Evolutionary conservation across 768 basidiomycete species (phyloP).

Genomic region (Mycena vitilis): DNA sequence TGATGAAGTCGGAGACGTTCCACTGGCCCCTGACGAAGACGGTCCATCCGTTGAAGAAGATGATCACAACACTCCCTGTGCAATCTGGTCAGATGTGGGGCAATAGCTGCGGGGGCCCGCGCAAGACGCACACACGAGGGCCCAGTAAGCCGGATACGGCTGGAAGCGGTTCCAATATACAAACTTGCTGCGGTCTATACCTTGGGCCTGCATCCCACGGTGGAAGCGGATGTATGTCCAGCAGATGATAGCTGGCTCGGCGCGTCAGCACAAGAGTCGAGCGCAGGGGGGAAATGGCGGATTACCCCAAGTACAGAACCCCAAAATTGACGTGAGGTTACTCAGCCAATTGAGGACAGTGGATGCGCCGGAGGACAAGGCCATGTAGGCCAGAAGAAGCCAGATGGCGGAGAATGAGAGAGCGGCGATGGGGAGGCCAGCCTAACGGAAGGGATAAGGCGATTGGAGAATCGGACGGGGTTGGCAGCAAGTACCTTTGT

Average conservation of each 20-base stretch:
- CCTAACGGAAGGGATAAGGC: background rate
- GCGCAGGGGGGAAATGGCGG: background rate
- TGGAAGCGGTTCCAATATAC: constrained; percentile 61
- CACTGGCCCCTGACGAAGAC: constrained; percentile 36
- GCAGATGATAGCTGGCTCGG: constrained; percentile 25
- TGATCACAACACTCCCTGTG: constrained; percentile 33
- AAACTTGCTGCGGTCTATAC: constrained; percentile 62
- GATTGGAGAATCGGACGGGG: background rate
- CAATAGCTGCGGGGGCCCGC: too few species aligned
- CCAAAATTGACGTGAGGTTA: constrained; percentile 59
- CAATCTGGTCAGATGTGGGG: background rate
- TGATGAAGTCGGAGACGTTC: constrained; percentile 33
- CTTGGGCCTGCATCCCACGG: constrained; percentile 55
- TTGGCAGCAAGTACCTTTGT: constrained; percentile 13
- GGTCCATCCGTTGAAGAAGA: constrained; percentile 37
- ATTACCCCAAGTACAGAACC: constrained; percentile 60
- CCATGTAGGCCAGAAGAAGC: constrained; percentile 58
- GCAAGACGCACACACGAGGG: constrained; percentile 18
- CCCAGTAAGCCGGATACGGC: constrained; percentile 65
- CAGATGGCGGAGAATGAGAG: constrained; percentile 27
- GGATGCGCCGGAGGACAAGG: constrained; percentile 48
- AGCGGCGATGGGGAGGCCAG: constrained; percentile 22
- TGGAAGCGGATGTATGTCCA: constrained; percentile 35
- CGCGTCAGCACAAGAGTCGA: background rate
- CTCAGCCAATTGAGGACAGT: constrained; percentile 65